These are phyloP conservation scores for Didymella keratinophila DNA, from an alignment of 2,329 filamentous ascomycete genomes.

Conservation along the genomic window DNA sequence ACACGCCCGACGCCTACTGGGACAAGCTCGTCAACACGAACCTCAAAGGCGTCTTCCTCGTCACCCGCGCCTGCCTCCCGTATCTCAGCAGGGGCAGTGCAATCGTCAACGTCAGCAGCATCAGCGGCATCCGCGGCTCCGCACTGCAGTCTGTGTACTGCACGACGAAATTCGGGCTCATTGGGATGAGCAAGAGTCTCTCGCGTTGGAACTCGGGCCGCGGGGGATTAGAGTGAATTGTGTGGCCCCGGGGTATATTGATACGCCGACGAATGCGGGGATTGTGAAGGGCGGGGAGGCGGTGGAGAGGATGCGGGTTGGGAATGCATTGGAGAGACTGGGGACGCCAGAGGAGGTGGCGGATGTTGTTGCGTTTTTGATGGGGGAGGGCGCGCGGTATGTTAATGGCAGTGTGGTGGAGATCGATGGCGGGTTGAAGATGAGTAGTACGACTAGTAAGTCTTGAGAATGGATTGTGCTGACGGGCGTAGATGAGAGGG, in stretches of 20 bases:
- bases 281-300: constrained; percentile 59
- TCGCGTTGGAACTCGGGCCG: constrained; percentile 45
- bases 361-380: constrained; percentile 60
- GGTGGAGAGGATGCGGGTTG: constrained; percentile 50
- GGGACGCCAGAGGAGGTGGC: constrained; percentile 59
- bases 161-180: constrained; percentile 47
- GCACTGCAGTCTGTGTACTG: constrained; percentile 46
- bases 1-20: constrained; percentile 58
- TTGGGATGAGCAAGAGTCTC: constrained; percentile 45
- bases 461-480: not conserved
- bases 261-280: constrained; percentile 59
- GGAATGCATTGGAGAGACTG: constrained; percentile 54
- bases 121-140: constrained; percentile 36
- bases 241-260: constrained; percentile 53
- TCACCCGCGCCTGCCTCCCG: constrained; percentile 54
- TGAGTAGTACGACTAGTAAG: constrained; percentile 31
- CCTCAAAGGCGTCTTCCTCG: constrained; percentile 56
- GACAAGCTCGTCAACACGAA: constrained; percentile 57
- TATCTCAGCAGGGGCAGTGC: constrained; percentile 36
- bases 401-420: constrained; percentile 59
- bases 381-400: constrained; percentile 56
- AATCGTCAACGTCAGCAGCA: constrained; percentile 43
- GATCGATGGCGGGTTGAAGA: constrained; percentile 56
- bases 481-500: not conserved
- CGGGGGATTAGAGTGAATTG: constrained; percentile 43